A percentile compares a stretch with the other conserved stretches of the same genome.
Evolutionary conservation across 345 rosid genomes (phyloP).

Genomic region (Hypericum androsaemum): DNA sequence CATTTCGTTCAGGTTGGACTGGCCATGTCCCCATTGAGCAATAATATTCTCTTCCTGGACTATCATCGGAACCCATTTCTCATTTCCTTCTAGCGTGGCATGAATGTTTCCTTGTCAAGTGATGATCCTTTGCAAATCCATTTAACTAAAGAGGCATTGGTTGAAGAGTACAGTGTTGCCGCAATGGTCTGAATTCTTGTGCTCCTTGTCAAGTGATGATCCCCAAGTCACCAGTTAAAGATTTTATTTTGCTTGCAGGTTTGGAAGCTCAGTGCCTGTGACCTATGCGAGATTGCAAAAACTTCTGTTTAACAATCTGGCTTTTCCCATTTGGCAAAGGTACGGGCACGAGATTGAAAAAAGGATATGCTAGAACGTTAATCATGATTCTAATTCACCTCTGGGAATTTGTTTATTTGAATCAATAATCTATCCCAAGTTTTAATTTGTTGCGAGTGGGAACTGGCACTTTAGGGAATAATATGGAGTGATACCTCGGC

Average conservation of each 20-base stretch:
- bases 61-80: conserved; percentile 94
- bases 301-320: conserved; percentile 97
- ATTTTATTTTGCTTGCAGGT: conserved; percentile 35
- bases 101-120: conserved; percentile 92
- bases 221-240: not conserved
- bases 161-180: conserved; percentile 97
- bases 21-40: conserved; percentile 99
- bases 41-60: conserved; percentile 90
- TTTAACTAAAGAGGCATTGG: conserved; percentile 90
- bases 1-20: conserved; percentile 66
- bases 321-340: conserved; percentile 97
- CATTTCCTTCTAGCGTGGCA: conserved; percentile 82
- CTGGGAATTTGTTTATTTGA: too few species aligned
- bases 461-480: too few species aligned
- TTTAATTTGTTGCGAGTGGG: too few species aligned
- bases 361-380: conserved; percentile 1
- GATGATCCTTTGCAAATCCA: conserved; percentile 99
- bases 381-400: too few species aligned
- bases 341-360: conserved; percentile 13
- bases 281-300: conserved; percentile 94
- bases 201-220: not conserved
- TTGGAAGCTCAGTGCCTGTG: conserved; percentile 97
- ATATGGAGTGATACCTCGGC: too few species aligned
- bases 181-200: conserved; percentile 61
- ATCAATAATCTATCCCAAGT: too few species aligned